Base-by-base conservation (phyloP, 1,284 basidiomycete species). In the Rhodofomes roseus region DNA sequence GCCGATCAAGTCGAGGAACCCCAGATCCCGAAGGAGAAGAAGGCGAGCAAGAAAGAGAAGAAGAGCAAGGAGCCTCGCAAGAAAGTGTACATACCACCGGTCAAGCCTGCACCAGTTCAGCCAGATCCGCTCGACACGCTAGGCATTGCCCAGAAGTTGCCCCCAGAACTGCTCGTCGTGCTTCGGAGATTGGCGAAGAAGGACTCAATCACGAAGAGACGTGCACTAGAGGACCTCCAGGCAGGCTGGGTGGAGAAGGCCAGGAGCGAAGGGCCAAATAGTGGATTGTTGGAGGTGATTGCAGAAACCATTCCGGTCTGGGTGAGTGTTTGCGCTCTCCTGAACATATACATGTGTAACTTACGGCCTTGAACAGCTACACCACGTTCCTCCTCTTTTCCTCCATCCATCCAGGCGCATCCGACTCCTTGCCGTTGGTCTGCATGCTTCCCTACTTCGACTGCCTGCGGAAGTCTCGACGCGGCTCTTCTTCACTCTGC, bases 61-160 rank as follows among this genome's bases (percentile, higher is more conserved):
- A 85, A 84, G 63, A 86, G 84, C 73, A 77, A 75, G 68, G 87
- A 87, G 63, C 87, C 88, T 14, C 79, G 82, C 59, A 83, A 85
- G 68, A 95, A 94, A 74, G 80, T 83, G 43, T 97, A 92, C 73
- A 89, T 95, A 54, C 89, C 92, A 1, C 95, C 95, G 0, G 82
- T 86, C 0, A 96, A 95, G 64, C 95, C 95, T 31, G 84, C 87
- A 0, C 91, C 94, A 20, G 83, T 89, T 0, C 85, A 89, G 56
- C 91, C 87, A 16, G 95, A 98, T 79, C 97, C 97, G 5, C 81
- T 99, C 55, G 96, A 99, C 70, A 86, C 89, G 0, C 87, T 89
- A 23, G 95, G 95, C 0, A 79, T 98, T 9, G 90, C 85, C 12
- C 82, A 87, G 68, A 77, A 77, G n/a, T 75, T 96, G 12, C 89